Base-by-base conservation (phyloP, 2,329 filamentous ascomycete genomes). In the Esteya vermicola region DNA sequence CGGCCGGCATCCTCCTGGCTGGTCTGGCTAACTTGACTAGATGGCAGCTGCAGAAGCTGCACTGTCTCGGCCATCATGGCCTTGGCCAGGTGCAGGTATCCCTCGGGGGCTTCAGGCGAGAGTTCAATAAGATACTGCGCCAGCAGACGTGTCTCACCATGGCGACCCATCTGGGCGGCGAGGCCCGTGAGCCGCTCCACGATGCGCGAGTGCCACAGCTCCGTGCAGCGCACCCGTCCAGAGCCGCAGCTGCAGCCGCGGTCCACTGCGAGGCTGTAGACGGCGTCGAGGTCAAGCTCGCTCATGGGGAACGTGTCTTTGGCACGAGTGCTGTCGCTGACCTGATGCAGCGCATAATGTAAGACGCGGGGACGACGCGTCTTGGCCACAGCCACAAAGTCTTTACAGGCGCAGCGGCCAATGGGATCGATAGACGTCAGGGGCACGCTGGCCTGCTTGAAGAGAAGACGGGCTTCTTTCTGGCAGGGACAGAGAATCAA, bases 71-170 rank as follows among this genome's bases (percentile, higher is more conserved):
- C 35, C 31, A 41, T 14, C 14, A 45, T 27, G 1, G 33, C 22
- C 40, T 42, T 46, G 19, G 40, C 47, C 36, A 45, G 13, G 21
- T 41, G 39, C n/a, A 49, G 41, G 18, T 49, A 49, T 4, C 47
- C 45, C 30, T 45, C 26, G 12, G 45, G 31, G 2, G 23, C 27
- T 3, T 42, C 19, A 4, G 45, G 45, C 13, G 43, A 43, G 27
- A 47, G 22, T 16, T 48, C 41, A 8, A 48, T 18, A 16, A 43
- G 18, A 33, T 38, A 43, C 36, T 47, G 41, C 10, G 38, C 43
- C 23, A 43, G 25, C 12, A 14, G 16, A 8, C 18, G 10, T 3
- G 39, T 42, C 21, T 40, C 22, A 2, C 35, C 32, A 12, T 20
- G 5, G 4, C 20, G 23, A 14, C 39, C 31, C n/a, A 42, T 20